Evolutionary conservation across 139 green algal species (phyloP), one percentile per base, ranked within the genome.

Genomic region (Tetraselmis striata): DNA sequence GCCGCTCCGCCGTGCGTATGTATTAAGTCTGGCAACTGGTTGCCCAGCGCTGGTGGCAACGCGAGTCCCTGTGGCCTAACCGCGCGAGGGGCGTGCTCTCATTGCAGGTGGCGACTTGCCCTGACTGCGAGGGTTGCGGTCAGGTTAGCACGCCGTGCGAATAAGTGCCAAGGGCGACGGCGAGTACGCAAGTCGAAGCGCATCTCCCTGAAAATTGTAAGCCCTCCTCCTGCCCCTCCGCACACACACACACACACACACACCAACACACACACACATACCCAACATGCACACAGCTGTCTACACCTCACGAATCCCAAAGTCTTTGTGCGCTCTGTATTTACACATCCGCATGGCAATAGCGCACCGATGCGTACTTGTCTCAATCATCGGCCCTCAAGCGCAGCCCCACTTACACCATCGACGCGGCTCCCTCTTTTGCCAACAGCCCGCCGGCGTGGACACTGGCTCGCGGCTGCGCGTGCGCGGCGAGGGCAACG

Each of bases 101-200:
- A 76, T 79, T 86, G 75, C 92, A 95, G 86, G 91, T 97, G 32
- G 85, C 87, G 1, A 86, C 86, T 11, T 98, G 95, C 87, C 86
- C 89, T 0, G 84, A 89, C 59, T 98, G 95, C 89, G 83, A 92
- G 78, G 95, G 95, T 30, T 76, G 75, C 0, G 95, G 95, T n/a
- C 87, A 97, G 85, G 84, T 77, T 11, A 94, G 87, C 82, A 91
- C 87, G 18, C 94, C 96, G 1, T 99, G 96, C 86, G 81, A 87
- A n/a, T 28, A 94, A 88, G 30, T 99, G 97, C 87, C 87, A 89
- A 23, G 97, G 97, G n/a, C 94, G 98, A 78, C 97, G 96, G 0
- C 90, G 97, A 58, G 90, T 98, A 77, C 89, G 92, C 0, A 88
- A 93, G 32, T 90, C 59, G 31, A 99, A 99, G 88, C 87, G 87